phyloP scores from a whole-genome alignment of 495 filamentous ascomycete species.

The Penicillium goetzii region DNA sequence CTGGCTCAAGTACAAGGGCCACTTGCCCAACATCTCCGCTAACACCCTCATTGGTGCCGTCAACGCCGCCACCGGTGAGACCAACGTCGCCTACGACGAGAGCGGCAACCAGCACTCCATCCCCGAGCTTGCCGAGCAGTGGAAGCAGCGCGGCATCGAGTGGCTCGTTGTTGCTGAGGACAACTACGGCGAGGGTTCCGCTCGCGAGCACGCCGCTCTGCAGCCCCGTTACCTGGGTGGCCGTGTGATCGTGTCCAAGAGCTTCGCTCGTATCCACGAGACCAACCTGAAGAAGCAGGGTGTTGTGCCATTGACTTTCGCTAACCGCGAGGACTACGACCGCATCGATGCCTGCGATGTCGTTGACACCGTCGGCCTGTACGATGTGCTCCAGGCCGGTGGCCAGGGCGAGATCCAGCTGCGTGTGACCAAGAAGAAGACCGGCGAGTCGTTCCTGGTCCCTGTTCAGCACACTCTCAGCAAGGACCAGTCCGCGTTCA shows the following conservation, averaged over 20 bases:
- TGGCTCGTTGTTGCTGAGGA: constrained; percentile 97
- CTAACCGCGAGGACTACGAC: constrained; percentile 84
- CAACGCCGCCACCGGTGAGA: constrained; percentile 88
- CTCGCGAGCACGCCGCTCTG: constrained; percentile 94
- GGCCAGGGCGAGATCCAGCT: constrained; percentile 79
- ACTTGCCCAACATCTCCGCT: constrained; percentile 93
- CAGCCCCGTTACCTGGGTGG: constrained; percentile 93
- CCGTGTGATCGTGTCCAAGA: constrained; percentile 84
- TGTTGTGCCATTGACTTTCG: constrained; percentile 90
- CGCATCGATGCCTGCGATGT: constrained; percentile 77
- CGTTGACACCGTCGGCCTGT: constrained; percentile 78
- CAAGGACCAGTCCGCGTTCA: constrained; percentile 85
- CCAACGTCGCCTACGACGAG: constrained; percentile 86
- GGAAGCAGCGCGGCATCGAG: constrained; percentile 66
- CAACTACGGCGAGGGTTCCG: constrained; percentile 97
- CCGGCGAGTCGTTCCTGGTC: constrained; percentile 60
- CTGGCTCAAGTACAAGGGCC: constrained; percentile 99
- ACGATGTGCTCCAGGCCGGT: constrained; percentile 75
- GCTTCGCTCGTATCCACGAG: constrained; percentile 96
- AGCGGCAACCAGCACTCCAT: constrained; percentile 67
- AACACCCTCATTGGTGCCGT: constrained; percentile 96
- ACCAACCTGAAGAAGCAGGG: constrained; percentile 99
- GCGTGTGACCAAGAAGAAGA: constrained; percentile 61
- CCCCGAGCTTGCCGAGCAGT: constrained; percentile 81
- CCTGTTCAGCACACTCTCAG: constrained; percentile 71